Conservation (phyloP, 2,329 filamentous ascomycete species). For the Phoma herbarum region DNA sequence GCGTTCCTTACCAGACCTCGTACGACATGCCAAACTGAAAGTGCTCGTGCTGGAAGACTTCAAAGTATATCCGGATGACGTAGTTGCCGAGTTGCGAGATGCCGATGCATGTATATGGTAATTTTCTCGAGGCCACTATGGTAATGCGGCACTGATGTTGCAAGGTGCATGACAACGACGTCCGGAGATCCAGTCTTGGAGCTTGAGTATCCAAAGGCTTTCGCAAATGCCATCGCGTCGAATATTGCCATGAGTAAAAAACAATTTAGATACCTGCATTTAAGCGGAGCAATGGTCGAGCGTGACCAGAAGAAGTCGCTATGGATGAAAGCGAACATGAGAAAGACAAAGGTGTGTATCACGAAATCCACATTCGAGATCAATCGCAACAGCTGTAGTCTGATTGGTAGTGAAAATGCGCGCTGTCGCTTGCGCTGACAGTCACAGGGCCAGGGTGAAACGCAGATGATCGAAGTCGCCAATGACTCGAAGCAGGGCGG, state of each 20-base stretch:
- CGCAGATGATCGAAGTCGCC: constrained; percentile 27
- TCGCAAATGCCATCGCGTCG: constrained; percentile 23
- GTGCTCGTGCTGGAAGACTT: constrained; percentile 29
- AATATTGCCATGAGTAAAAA: constrained; percentile 18
- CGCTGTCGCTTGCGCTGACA: neutral
- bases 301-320: constrained; percentile 23
- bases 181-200: constrained; percentile 24
- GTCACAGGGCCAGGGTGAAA: constrained; percentile 23
- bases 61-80: constrained; percentile 23
- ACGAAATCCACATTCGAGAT: neutral
- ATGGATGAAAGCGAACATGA: constrained; percentile 24
- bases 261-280: constrained; percentile 27
- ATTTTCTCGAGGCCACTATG: neutral
- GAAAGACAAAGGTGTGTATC: constrained; percentile 24
- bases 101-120: constrained; percentile 30
- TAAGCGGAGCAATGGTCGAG: constrained; percentile 24
- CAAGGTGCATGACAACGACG: constrained; percentile 32
- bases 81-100: constrained; percentile 24
- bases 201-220: constrained; percentile 25
- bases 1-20: constrained; percentile 23
- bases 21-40: constrained; percentile 20
- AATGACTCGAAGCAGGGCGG: constrained; percentile 11
- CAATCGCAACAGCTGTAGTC: neutral
- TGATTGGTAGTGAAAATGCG: neutral
- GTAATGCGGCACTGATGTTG: constrained; percentile 15